These are phyloP conservation scores for Grosmannia serpens DNA, from an alignment of 2,329 filamentous ascomycete species.

Conservation along the genomic window DNA sequence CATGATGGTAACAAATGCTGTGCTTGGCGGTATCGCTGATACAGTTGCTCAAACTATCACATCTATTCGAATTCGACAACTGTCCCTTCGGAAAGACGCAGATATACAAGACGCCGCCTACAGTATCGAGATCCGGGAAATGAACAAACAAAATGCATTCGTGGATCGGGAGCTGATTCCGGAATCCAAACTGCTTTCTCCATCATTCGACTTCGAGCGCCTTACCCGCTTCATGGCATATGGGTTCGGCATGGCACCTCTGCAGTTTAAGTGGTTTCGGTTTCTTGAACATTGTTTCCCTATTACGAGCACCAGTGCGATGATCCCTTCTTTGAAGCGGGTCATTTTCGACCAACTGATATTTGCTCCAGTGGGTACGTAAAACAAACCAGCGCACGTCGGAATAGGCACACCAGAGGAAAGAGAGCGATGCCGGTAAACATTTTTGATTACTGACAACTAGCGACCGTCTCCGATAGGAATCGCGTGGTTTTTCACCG, in stretches of 20 bases:
- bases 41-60: slow-evolving; percentile 92
- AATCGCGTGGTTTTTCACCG: slow-evolving; percentile 82
- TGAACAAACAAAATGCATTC: slow-evolving; percentile 68
- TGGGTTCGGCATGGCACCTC: slow-evolving; percentile 87
- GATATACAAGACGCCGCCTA: slow-evolving; percentile 57
- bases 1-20: slow-evolving; percentile 97
- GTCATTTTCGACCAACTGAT: slow-evolving; percentile 87
- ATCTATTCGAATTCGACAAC: slow-evolving; percentile 61
- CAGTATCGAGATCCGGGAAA: slow-evolving; percentile 78
- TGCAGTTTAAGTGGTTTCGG: slow-evolving; percentile 93
- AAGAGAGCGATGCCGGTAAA: not conserved
- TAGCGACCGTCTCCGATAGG: slow-evolving; percentile 19
- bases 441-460: not conserved
- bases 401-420: not conserved
- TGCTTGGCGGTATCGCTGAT: slow-evolving; percentile 90
- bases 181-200: slow-evolving; percentile 51
- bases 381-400: not conserved
- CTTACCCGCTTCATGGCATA: slow-evolving; percentile 94
- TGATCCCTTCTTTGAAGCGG: slow-evolving; percentile 72
- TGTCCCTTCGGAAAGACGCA: slow-evolving; percentile 47
- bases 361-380: slow-evolving; percentile 74
- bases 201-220: slow-evolving; percentile 90
- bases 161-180: slow-evolving; percentile 55
- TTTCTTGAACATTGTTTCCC: slow-evolving; percentile 77
- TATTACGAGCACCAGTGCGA: slow-evolving; percentile 63